A percentile compares a stretch with the other conserved stretches of the same genome.
Conservation (phyloP, 345 rosid genomes). For the Abelmoschus esculentus region DNA sequence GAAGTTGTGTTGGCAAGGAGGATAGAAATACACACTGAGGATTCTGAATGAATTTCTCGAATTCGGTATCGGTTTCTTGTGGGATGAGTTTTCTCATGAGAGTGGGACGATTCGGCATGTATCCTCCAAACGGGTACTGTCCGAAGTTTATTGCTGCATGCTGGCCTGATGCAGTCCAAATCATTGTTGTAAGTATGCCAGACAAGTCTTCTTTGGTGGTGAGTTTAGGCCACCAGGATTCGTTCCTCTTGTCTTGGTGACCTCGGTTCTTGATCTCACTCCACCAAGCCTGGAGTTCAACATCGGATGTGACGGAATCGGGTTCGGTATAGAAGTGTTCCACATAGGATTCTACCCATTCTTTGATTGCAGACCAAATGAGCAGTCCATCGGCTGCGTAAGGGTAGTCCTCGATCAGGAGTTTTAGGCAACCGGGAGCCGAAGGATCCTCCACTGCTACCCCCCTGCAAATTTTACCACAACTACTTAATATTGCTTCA, state of each 20-base stretch:
- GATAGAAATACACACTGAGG: slow-evolving; percentile 65
- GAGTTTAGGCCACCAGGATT: slow-evolving; percentile 96
- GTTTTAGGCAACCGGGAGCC: slow-evolving; percentile 61
- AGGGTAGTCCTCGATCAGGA: slow-evolving; percentile 83
- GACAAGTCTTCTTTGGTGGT: slow-evolving; percentile 60
- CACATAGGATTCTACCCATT: slow-evolving; percentile 66
- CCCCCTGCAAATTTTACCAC: slow-evolving; percentile 41
- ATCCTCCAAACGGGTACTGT: slow-evolving; percentile 93
- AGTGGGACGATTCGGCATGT: slow-evolving; percentile 85
- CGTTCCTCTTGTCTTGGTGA: slow-evolving; percentile 69
- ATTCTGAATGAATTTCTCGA: slow-evolving; percentile 49
- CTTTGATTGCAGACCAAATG: slow-evolving; percentile 77
- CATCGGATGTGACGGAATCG: slow-evolving; percentile 49
- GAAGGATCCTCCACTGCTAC: slow-evolving; percentile 87
- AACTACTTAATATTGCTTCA: neutral
- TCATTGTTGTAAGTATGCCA: slow-evolving; percentile 61
- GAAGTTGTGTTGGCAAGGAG: slow-evolving; percentile 76
- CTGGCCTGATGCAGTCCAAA: slow-evolving; percentile 91
- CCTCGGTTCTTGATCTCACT: slow-evolving; percentile 84
- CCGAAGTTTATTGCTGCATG: slow-evolving; percentile 95
- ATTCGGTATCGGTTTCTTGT: slow-evolving; percentile 45
- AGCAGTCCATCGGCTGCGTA: slow-evolving; percentile 90
- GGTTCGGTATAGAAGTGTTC: slow-evolving; percentile 62
- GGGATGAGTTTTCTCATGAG: slow-evolving; percentile 71
- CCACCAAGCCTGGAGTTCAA: slow-evolving; percentile 95